Percentiles rank a stretch among this genome's conserved stretches.
phyloP scores from a whole-genome alignment of 148 eudicot species.

The Dysphania ambrosioides region DNA sequence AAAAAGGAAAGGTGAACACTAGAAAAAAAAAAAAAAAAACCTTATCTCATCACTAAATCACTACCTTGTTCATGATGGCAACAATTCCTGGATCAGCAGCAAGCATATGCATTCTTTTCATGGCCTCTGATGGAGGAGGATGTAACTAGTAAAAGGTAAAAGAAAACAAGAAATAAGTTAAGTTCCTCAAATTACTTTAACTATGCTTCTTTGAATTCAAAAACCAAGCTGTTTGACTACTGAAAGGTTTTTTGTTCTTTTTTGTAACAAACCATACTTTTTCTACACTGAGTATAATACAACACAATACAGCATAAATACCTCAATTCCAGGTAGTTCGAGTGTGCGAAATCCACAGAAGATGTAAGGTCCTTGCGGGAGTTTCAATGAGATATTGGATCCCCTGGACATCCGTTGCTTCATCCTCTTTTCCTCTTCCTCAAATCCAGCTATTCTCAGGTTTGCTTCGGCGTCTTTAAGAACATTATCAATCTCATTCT shows the following conservation, averaged over 20 bases:
- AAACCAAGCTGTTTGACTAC: background rate
- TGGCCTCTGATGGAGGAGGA: constrained; percentile 86
- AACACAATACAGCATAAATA: constrained; percentile 17
- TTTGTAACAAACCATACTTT: background rate
- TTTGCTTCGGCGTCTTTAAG: constrained; percentile 51
- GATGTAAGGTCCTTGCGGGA: constrained; percentile 78
- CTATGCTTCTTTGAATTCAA: background rate
- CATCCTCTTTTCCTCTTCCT: constrained; percentile 82
- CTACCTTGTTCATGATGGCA: constrained; percentile 96
- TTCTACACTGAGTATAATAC: background rate
- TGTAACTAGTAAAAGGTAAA: constrained; percentile 42
- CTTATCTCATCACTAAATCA: constrained; percentile 1
- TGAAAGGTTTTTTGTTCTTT: background rate
- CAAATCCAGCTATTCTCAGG: constrained; percentile 87
- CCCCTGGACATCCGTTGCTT: constrained; percentile 45
- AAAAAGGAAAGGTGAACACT: background rate
- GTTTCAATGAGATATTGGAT: constrained; percentile 39
- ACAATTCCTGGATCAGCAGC: constrained; percentile 95
- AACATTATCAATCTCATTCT: constrained; percentile 69
- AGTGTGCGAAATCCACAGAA: constrained; percentile 86
- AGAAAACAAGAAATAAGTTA: background rate
- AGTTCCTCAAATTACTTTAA: background rate
- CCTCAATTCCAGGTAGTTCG: constrained; percentile 75
- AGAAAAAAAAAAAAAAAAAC: background rate
- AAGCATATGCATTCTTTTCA: constrained; percentile 83